These are phyloP conservation scores for Leucocoprinus sp. DNA, from an alignment of 768 basidiomycete genomes.

Conservation along the genomic window DNA sequence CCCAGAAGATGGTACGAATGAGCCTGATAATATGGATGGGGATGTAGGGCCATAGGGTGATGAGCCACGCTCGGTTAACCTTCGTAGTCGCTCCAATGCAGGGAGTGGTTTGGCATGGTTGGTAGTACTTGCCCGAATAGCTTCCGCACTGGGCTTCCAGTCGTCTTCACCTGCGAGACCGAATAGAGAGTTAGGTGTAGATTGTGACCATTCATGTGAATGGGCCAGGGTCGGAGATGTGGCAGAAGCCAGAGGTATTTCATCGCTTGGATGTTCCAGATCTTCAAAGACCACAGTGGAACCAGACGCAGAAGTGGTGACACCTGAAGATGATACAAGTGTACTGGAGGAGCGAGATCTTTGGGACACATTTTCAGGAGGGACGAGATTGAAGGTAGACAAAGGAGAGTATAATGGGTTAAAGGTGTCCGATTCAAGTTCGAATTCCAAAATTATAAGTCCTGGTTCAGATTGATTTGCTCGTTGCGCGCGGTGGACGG, in stretches of 20 bases:
- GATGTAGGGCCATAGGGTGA: slow-evolving; percentile 6
- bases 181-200: slow-evolving; percentile 5
- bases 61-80: slow-evolving; percentile 24
- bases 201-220: neutral
- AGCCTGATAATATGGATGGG: neutral
- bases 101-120: slow-evolving; percentile 58
- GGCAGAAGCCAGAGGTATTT: slow-evolving; percentile 7
- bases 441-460: slow-evolving; percentile 70
- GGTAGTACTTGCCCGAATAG: slow-evolving; percentile 67
- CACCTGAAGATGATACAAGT: slow-evolving; percentile 4
- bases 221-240: neutral
- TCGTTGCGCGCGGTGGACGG: slow-evolving; percentile 45
- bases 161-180: slow-evolving; percentile 18
- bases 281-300: slow-evolving; percentile 7
- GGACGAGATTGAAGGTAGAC: neutral
- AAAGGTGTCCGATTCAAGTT: slow-evolving; percentile 59
- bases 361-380: neutral
- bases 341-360: neutral
- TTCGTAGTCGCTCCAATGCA: slow-evolving; percentile 60
- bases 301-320: neutral
- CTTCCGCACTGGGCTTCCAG: slow-evolving; percentile 44
- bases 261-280: slow-evolving; percentile 14
- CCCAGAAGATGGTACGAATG: neutral
- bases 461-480: slow-evolving; percentile 12
- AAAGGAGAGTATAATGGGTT: slow-evolving; percentile 61